These are phyloP conservation scores for Tulasnella sp. DNA, from an alignment of 768 basidiomycete genomes.

Conservation along the genomic window DNA sequence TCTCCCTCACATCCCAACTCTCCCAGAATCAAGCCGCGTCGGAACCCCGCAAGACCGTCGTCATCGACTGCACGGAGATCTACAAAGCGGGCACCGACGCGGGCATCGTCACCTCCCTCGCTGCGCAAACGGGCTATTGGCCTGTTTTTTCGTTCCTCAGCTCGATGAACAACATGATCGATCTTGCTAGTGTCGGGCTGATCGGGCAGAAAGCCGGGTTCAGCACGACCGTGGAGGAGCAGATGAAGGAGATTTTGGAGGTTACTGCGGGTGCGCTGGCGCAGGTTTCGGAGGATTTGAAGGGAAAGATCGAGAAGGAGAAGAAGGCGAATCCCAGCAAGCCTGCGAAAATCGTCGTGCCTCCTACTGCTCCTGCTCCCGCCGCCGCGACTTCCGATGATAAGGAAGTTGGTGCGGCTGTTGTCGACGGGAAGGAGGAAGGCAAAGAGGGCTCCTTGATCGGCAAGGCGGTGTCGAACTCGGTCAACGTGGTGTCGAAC, in stretches of 20 bases:
- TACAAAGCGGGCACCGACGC: conserved; percentile 58
- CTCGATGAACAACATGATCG: conserved; percentile 70
- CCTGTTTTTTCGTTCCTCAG: conserved; percentile 80
- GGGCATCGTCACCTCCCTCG: conserved; percentile 54
- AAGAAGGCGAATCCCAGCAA: conserved; percentile 5
- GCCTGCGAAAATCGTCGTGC: background rate
- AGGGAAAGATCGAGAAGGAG: conserved; percentile 21
- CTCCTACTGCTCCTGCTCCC: background rate
- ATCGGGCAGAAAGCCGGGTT: conserved; percentile 96
- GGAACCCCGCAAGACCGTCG: conserved; percentile 45
- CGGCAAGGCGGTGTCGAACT: background rate
- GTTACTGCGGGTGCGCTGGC: conserved; percentile 61
- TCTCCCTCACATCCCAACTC: background rate
- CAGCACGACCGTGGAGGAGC: conserved; percentile 63
- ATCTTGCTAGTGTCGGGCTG: conserved; percentile 85
- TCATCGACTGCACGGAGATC: conserved; percentile 77
- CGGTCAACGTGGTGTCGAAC: background rate
- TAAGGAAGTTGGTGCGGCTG: background rate
- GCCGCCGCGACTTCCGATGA: background rate
- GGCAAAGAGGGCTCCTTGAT: background rate
- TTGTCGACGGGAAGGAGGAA: background rate
- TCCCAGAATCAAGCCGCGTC: background rate
- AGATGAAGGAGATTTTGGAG: conserved; percentile 73
- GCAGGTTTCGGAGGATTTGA: background rate
- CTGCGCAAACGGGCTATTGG: conserved; percentile 77